Conservation (phyloP, 1,139 yeast species). For the Pichia sp. region DNA sequence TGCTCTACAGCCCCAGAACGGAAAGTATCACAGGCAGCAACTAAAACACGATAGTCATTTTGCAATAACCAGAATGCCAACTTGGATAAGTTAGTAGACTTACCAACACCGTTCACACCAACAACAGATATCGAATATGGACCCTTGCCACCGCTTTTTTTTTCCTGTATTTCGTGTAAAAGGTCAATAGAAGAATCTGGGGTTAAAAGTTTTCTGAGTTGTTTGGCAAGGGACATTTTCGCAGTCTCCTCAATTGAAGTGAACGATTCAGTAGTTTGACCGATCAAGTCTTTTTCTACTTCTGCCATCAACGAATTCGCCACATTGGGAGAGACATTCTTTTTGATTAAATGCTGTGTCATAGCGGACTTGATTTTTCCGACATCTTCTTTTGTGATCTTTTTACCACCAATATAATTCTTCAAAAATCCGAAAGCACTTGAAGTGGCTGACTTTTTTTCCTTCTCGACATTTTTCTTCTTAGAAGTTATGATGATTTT, state of each 20-base stretch:
- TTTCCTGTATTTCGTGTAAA: constrained; percentile 70
- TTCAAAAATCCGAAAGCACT: constrained; percentile 52
- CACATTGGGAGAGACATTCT: constrained; percentile 52
- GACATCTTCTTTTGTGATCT: constrained; percentile 44
- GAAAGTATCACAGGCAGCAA: constrained; percentile 97
- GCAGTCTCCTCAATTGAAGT: constrained; percentile 59
- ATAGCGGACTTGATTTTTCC: constrained; percentile 39
- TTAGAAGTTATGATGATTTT: constrained; percentile 33
- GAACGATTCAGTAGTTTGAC: constrained; percentile 64
- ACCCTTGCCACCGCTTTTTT: constrained; percentile 36
- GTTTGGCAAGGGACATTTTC: constrained; percentile 64
- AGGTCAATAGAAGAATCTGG: constrained; percentile 91
- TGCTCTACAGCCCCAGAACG: constrained; percentile 98
- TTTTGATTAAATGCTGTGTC: constrained; percentile 45
- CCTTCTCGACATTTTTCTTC: constrained; percentile 17
- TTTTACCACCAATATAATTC: constrained; percentile 57
- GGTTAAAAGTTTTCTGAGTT: constrained; percentile 76
- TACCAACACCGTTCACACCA: constrained; percentile 98
- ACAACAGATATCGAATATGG: constrained; percentile 96
- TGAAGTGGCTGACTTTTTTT: constrained; percentile 27
- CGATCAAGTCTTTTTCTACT: constrained; percentile 57
- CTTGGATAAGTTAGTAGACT: constrained; percentile 91
- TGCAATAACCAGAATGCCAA: constrained; percentile 93
- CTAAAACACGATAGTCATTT: constrained; percentile 78
- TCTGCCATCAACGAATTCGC: constrained; percentile 54